Evolutionary conservation across 768 basidiomycete species (phyloP), one percentile per base, ranked within the genome.

Genomic region (Pseudohyphozyma bogoriensis): DNA sequence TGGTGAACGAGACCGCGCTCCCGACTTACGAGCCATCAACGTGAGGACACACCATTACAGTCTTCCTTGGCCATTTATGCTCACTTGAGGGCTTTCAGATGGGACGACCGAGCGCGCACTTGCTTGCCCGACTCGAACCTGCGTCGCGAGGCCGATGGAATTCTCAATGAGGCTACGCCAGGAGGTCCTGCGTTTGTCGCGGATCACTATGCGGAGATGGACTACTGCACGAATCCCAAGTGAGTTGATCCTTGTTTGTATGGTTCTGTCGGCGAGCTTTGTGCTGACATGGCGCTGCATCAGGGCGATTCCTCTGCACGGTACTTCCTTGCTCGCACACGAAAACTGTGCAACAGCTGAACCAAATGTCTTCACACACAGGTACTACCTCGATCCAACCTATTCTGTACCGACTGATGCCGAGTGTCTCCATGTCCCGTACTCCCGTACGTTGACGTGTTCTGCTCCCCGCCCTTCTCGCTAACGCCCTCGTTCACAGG

Each of bases 141-240:
- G 45, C 39, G n/a, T 22, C 51, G 37, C 31, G 15, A 12, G n/a
- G 2, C 37, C n/a, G 1, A 20, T 0, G 58, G 58, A 20, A 28
- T 59, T 6, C 51, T 32, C 16, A 46, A 51, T 37, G 8, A 12
- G 22, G 11, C 28, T 28, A 13, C 28, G 18, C 39, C 32, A 0
- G 33, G 26, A 32, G 58, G 58, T 13, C 58, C 58, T 3, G n/a
- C 58, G 2, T 59, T 59, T 42, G 51, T 59, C 15, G 32, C 26
- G 32, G 13, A 44, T 32, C 58, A 59, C 51, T 6, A 26, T 12
- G 15, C 16, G 2, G 51, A 42, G 28, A 59, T 59, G 58, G 29
- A 31, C 45, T 59, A 59, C 32, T 59, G 58, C 51, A 22, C 9
- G 18, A 42, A 52, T 29, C 52, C 52, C 18, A 11, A 26, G 8